Base-by-base conservation (phyloP, 164 flowering plant genomes). In the Paratinospora sagittata region DNA sequence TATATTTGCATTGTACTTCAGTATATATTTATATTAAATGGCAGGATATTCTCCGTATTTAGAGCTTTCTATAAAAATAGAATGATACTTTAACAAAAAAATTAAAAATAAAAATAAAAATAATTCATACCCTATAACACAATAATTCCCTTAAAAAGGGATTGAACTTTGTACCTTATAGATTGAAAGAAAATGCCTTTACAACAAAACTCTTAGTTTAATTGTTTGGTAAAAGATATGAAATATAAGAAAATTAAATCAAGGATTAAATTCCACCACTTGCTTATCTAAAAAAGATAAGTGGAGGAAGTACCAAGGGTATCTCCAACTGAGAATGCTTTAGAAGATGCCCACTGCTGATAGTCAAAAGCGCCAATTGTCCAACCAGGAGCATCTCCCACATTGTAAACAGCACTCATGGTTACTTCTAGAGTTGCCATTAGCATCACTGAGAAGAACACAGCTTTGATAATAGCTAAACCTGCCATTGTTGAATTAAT, bases 301-400 rank as follows among this genome's bases (percentile, higher is more conserved):
- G 58, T 26, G 36, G 41, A 19, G 34, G 27, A 65, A 78, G 37
- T 81, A 87, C 90, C 49, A 9, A 89, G 72, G 65, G 67, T 65
- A 67, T 89, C 90, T 13, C 91, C 90, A 58, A 86, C 75, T 6
- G 78, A 78, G 71, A 89, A 89, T 71, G 62, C 74, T 63, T 83
- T 81, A 27, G 83, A 27, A 34, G 83, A 75, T 75, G 94, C 80
- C 94, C 94, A 89, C 9, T 68, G 26, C 14, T 65, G 73, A 78
- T 88, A 89, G 71, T 85, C 80, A 9, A 79, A 62, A 41, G 69
- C 76, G 27, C 84, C 88, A 0, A 78, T 68, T 0, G 89, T 89
- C 94, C 94, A 89, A 3, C 94, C 92, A 12, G 79, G 75, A 13
- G 77, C 55, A 60, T 89, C 94, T n/a, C 91, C 94, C 16, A 89